phyloP scores from a whole-genome alignment of 1,139 yeast genomes.

The Spathaspora sp. region DNA sequence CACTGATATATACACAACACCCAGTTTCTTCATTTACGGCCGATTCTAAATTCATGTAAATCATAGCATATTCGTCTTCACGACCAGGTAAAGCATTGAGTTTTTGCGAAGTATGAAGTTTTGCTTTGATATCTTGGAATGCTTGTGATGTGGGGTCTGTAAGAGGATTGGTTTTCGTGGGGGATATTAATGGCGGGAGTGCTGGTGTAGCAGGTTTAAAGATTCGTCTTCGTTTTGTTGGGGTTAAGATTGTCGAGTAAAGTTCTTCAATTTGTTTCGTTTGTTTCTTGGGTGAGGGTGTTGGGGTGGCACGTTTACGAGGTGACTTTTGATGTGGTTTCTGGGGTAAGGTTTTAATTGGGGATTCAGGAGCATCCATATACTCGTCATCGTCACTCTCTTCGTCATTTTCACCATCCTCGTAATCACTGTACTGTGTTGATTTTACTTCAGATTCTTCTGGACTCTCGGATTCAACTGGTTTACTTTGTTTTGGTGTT shows the following conservation, averaged over 20 bases:
- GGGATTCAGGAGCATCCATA: conserved; percentile 6
- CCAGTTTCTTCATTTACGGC: conserved; percentile 77
- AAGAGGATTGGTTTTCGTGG: conserved; percentile 29
- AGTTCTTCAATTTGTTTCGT: conserved; percentile 9
- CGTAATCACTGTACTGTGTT: too few species aligned
- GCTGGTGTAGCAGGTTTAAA: conserved; percentile 12
- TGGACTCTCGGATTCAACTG: neutral
- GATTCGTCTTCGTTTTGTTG: conserved; percentile 9
- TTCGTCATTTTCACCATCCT: neutral
- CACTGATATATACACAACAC: conserved; percentile 85
- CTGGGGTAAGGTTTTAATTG: neutral
- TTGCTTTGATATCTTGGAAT: conserved; percentile 55
- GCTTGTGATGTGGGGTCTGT: conserved; percentile 36
- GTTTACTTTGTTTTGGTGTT: conserved; percentile 4
- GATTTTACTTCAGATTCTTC: neutral
- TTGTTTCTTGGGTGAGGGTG: conserved; percentile 8
- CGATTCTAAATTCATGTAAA: conserved; percentile 69
- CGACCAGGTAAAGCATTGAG: conserved; percentile 79
- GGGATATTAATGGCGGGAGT: conserved; percentile 27
- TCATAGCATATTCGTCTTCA: conserved; percentile 77
- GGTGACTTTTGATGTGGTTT: neutral
- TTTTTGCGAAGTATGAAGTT: conserved; percentile 64
- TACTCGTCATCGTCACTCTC: conserved; percentile 10
- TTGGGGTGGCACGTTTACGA: conserved; percentile 7
- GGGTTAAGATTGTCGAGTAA: conserved; percentile 12